Evolutionary conservation across 371 early-diverging fungal genomes (phyloP), one percentile per base, ranked within the genome.

Genomic region (Mortierella polycephala): DNA sequence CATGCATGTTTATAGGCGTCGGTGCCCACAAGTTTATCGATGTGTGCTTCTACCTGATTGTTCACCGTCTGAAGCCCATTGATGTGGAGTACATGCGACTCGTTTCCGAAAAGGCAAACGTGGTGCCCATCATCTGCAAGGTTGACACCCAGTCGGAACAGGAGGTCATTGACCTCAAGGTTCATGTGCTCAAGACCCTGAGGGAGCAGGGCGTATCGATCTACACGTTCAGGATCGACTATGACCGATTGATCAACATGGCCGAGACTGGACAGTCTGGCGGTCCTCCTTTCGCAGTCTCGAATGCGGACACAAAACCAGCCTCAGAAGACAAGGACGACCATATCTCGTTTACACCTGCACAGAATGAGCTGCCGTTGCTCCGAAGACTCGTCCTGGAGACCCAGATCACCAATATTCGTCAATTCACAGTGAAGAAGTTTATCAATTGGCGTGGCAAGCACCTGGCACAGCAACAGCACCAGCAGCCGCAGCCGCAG

Each of bases 51-150:
- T 92, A 91, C 63, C 71, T 90, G 46, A 87, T 90, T 52, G 82
- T 88, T 57, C 89, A 88, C 73, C 83, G 91, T 39, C 49, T 91
- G 11, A 90, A 91, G 71, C 85, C 90, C 45, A 89, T 90, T n/a
- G 94, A 93, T 72, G 76, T 91, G 49, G 93, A 92, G 75, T 92
- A 87, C 75, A 88, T 91, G 89, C 85, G 87, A 39, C 71, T 82
- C 10, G 73, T 92, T n/a, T 85, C 85, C 30, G 84, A 86, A 39
- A 68, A 86, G 59, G 86, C 86, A 67, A 88, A 86, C 72, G 81
- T 91, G 54, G 83, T 92, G 40, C 93, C 91, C 4, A 83, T 91
- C 52, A 87, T 91, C 58, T 75, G 88, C 52, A 89, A 90, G 67
- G 70, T 88, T 54, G 95, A 95, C 74, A 86, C 87, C 23, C 84